Evolutionary conservation across 1,139 yeast genomes (phyloP).

Genomic region (Hyphopichia burtonii): DNA sequence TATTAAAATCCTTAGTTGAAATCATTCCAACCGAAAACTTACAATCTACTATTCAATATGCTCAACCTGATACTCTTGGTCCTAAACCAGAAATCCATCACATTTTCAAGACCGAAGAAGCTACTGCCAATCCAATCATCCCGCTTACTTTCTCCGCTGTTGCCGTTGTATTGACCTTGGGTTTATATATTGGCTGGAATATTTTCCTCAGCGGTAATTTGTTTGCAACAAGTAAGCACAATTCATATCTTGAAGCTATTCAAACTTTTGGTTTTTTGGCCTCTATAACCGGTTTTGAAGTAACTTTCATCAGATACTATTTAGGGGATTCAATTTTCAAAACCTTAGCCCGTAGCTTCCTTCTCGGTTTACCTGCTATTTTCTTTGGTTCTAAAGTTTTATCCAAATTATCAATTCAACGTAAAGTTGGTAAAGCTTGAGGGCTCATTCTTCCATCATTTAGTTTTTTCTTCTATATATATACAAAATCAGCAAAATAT

Average conservation of each 20-base stretch:
- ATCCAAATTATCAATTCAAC: slow-evolving; percentile 31
- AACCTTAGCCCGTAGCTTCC: slow-evolving; percentile 53
- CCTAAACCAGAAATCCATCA: slow-evolving; percentile 69
- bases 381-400: slow-evolving; percentile 69
- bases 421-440: slow-evolving; percentile 30
- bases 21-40: slow-evolving; percentile 32
- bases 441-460: too few species aligned
- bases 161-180: slow-evolving; percentile 42
- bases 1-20: slow-evolving; percentile 30
- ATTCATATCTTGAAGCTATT: slow-evolving; percentile 24
- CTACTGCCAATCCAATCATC: slow-evolving; percentile 52
- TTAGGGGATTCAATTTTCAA: slow-evolving; percentile 70
- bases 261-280: slow-evolving; percentile 50
- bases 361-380: slow-evolving; percentile 56
- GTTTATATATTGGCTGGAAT: slow-evolving; percentile 50
- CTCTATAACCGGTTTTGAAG: slow-evolving; percentile 60
- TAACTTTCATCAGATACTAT: slow-evolving; percentile 65
- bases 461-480: too few species aligned
- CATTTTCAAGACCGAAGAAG: slow-evolving; percentile 56
- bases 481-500: too few species aligned
- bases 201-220: slow-evolving; percentile 46
- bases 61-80: slow-evolving; percentile 42
- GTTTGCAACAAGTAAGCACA: slow-evolving; percentile 30
- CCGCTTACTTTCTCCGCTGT: slow-evolving; percentile 53
- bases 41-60: slow-evolving; percentile 21